These are phyloP conservation scores for Synchytrium microbalum DNA, from an alignment of 371 early-diverging fungal genomes.

Conservation along the genomic window DNA sequence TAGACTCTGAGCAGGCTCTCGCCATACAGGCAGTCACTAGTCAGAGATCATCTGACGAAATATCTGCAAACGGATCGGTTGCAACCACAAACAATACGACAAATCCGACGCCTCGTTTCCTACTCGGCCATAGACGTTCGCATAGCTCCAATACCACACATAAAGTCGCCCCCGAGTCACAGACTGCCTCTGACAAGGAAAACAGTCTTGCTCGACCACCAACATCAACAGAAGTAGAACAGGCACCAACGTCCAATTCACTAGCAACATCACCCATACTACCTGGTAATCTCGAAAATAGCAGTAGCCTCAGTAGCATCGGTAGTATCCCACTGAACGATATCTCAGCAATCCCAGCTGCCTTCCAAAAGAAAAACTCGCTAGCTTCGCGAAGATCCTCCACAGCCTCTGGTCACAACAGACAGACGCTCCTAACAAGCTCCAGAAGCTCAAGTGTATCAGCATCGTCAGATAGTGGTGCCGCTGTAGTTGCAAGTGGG, in stretches of 20 bases:
- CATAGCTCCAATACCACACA: neutral
- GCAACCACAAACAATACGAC: neutral
- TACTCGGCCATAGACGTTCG: neutral
- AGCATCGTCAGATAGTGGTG: no score
- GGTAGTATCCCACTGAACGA: neutral
- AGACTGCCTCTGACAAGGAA: neutral
- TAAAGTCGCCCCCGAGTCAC: neutral
- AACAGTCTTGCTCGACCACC: neutral
- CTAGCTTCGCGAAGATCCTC: conserved; percentile 5
- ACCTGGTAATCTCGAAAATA: neutral
- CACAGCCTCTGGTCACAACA: neutral
- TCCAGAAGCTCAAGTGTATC: neutral
- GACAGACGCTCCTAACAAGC: neutral
- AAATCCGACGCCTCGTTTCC: neutral
- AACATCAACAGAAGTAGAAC: neutral
- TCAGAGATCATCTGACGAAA: neutral
- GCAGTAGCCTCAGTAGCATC: conserved; percentile 1
- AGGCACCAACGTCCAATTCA: neutral
- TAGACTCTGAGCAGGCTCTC: neutral
- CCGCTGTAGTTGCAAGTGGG: no score
- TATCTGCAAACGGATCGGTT: neutral
- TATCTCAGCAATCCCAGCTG: neutral
- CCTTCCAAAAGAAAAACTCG: neutral
- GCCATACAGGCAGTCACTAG: neutral
- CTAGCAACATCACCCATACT: neutral